A percentile compares a stretch with the other conserved stretches of the same genome.
Conservation (phyloP, 1,284 basidiomycete species). For the Waitea zeae region DNA sequence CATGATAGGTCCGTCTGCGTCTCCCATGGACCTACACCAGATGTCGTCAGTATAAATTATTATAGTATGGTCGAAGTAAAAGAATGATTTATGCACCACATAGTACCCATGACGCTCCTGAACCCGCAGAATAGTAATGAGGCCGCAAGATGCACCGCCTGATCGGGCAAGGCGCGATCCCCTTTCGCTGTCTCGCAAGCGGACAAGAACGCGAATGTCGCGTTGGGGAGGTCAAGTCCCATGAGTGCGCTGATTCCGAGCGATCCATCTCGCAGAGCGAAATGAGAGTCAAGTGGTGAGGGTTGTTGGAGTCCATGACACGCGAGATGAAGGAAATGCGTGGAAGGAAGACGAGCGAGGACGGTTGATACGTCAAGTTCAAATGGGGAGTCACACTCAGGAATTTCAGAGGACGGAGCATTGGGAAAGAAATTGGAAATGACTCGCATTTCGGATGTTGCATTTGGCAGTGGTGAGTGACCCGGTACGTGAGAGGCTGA, state of each 20-base stretch:
- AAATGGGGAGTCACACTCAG: no score
- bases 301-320: not conserved
- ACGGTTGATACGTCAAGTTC: not conserved
- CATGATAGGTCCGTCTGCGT: conserved; percentile 1
- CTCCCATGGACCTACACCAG: conserved; percentile 1
- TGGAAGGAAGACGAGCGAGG: not conserved
- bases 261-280: not conserved
- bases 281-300: not conserved
- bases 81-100: conserved; percentile 1
- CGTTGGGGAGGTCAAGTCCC: not conserved
- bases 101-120: not conserved
- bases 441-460: no score
- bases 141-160: conserved; percentile 5
- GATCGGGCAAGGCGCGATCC: conserved; percentile 1
- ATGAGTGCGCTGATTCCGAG: not conserved
- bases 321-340: not conserved
- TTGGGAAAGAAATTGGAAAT: no score
- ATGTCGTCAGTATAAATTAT: no score
- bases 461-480: no score
- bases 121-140: conserved; percentile 6
- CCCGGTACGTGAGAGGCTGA: no score
- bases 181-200: conserved; percentile 2
- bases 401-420: no score
- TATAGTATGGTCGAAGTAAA: no score
- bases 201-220: conserved; percentile 1